These are phyloP conservation scores for Colletotrichum noveboracense DNA, from an alignment of 2,329 filamentous ascomycete genomes.

Conservation along the genomic window DNA sequence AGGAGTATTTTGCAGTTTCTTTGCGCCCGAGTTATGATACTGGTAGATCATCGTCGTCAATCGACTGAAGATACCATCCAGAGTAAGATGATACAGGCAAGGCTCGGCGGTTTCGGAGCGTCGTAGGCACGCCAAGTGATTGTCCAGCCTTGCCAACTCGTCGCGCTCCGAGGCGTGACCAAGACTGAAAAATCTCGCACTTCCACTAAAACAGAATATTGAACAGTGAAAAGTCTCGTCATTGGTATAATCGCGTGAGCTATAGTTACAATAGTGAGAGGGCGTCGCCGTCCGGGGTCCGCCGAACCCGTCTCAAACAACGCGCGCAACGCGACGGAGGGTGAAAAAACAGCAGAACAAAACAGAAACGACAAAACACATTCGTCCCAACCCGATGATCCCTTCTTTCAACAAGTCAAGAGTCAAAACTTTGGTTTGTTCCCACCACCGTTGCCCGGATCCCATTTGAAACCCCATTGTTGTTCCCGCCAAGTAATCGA, in stretches of 20 bases:
- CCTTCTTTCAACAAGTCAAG: background rate
- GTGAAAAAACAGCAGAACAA: background rate
- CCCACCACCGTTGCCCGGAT: slow-evolving; percentile 3
- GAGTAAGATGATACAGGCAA: background rate
- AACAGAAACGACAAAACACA: background rate
- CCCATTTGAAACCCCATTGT: background rate
- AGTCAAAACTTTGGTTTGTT: background rate
- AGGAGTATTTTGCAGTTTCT: background rate
- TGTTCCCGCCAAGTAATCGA: slow-evolving; percentile 9
- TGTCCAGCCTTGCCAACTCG: background rate
- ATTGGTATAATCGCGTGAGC: slow-evolving; percentile 21
- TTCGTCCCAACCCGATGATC: background rate
- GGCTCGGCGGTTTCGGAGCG: background rate
- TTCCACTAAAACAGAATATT: background rate
- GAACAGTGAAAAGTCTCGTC: slow-evolving; percentile 16
- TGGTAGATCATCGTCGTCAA: background rate
- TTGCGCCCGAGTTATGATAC: background rate
- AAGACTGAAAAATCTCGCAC: background rate
- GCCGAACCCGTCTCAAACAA: background rate
- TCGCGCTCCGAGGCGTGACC: too few species aligned
- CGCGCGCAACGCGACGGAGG: background rate
- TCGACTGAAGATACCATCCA: background rate
- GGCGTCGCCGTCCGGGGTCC: background rate
- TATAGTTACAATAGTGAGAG: slow-evolving; percentile 19
- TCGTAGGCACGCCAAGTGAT: background rate